Percentiles rank a stretch among this genome's conserved stretches.
phyloP scores from a whole-genome alignment of 306 rosid species.

The Aeschynomene evenia region DNA sequence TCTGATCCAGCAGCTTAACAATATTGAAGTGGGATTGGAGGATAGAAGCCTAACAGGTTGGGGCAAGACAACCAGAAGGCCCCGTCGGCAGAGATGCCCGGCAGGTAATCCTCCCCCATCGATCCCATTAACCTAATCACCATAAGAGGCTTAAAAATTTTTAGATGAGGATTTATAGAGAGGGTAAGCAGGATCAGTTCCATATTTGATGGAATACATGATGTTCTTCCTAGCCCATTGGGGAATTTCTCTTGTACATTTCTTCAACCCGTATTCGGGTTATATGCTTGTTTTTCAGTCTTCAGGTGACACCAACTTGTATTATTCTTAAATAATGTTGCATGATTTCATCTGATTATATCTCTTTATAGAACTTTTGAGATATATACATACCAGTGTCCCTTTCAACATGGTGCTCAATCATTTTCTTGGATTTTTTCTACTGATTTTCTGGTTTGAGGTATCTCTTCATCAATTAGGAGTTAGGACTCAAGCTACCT shows the following conservation, averaged over 20 bases:
- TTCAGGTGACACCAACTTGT: conserved; percentile 64
- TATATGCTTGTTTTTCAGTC: conserved; percentile 59
- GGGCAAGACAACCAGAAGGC: conserved; percentile 97
- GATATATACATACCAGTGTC: conserved; percentile 48
- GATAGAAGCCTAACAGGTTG: conserved; percentile 93
- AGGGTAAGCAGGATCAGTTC: conserved; percentile 50
- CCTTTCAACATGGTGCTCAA: conserved; percentile 32
- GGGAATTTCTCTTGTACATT: conserved; percentile 66
- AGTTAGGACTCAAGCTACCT: neutral
- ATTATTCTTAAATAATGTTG: conserved; percentile 80
- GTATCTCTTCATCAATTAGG: conserved; percentile 7
- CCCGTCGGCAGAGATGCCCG: conserved; percentile 88
- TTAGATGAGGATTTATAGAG: conserved; percentile 57
- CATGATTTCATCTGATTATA: conserved; percentile 65
- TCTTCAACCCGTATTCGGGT: conserved; percentile 55
- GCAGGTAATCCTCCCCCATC: conserved; percentile 65
- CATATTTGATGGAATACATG: conserved; percentile 44
- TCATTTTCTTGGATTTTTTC: neutral
- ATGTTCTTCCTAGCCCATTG: conserved; percentile 49
- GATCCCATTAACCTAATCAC: conserved; percentile 62
- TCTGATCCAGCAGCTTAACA: conserved; percentile 60
- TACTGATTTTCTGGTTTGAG: conserved; percentile 22
- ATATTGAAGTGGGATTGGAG: conserved; percentile 72
- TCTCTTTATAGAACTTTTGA: conserved; percentile 34
- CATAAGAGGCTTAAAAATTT: conserved; percentile 50